Percentiles rank a stretch among this genome's conserved stretches.
Conservation (phyloP, 805 yeast species). For the Kurtzmaniella cleridarum region DNA sequence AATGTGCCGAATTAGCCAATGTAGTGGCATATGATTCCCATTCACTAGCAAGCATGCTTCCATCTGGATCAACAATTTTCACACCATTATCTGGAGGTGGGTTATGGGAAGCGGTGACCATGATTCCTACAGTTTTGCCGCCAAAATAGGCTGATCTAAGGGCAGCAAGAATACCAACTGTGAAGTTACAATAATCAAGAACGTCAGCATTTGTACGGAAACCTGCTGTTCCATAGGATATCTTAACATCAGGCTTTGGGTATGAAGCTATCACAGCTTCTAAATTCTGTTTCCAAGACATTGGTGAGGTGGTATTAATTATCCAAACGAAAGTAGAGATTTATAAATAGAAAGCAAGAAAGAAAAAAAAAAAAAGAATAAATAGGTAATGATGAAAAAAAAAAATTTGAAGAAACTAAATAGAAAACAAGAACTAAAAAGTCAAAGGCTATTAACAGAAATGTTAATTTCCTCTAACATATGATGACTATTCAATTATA, state of each 20-base stretch:
- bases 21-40: constrained; percentile 85
- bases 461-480: too few species aligned
- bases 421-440: too few species aligned
- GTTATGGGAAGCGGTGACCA: constrained; percentile 95
- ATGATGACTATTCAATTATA: too few species aligned
- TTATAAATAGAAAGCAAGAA: background rate
- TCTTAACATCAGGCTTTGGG: constrained; percentile 41
- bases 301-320: background rate
- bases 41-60: constrained; percentile 75
- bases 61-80: constrained; percentile 88
- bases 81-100: constrained; percentile 92
- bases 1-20: constrained; percentile 64
- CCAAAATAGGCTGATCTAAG: constrained; percentile 68
- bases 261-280: constrained; percentile 9
- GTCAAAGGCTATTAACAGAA: too few species aligned
- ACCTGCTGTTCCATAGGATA: constrained; percentile 95
- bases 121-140: constrained; percentile 80
- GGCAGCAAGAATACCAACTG: constrained; percentile 78
- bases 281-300: constrained; percentile 2
- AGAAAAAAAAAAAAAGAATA: constrained; percentile 2
- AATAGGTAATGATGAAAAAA: too few species aligned
- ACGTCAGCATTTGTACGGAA: constrained; percentile 70
- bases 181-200: constrained; percentile 75
- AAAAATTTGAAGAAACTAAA: too few species aligned
- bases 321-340: too few species aligned